These are phyloP conservation scores for Lolium rigidum DNA, from an alignment of 176 grass and related monocot genomes.

Conservation along the genomic window DNA sequence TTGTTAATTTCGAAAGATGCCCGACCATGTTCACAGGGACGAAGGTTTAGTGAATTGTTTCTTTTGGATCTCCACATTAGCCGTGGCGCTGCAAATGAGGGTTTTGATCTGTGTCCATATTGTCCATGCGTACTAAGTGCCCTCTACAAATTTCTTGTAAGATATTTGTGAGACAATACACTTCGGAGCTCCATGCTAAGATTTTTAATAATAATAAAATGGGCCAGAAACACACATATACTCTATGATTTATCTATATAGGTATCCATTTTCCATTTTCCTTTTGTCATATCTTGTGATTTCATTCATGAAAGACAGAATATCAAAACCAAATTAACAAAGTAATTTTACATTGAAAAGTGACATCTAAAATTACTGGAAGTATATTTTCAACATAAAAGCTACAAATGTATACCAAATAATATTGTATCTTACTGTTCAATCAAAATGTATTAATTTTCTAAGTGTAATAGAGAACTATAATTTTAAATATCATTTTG, in stretches of 20 bases:
- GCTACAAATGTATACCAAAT: background rate
- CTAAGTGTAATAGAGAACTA: background rate
- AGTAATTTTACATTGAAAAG: background rate
- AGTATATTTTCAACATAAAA: background rate
- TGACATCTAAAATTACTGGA: background rate
- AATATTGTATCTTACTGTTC: background rate
- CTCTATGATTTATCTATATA: background rate
- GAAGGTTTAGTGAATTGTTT: too few relatives aligned
- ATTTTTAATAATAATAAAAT: background rate
- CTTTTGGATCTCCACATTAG: too few relatives aligned
- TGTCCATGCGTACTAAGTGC: background rate
- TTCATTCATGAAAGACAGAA: background rate
- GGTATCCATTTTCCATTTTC: background rate
- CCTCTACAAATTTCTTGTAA: background rate
- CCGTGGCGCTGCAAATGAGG: too few relatives aligned
- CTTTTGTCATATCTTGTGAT: background rate
- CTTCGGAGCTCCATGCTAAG: background rate
- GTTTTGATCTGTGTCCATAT: too few relatives aligned
- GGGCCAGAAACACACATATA: background rate
- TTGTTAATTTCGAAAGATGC: too few relatives aligned
- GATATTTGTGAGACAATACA: background rate
- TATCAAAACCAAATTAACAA: background rate
- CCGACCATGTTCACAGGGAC: too few relatives aligned
- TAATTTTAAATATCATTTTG: too few relatives aligned
- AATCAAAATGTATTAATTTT: background rate